These are phyloP conservation scores for Chrysoporthe cubensis DNA, from an alignment of 2,329 filamentous ascomycete genomes.

Conservation along the genomic window DNA sequence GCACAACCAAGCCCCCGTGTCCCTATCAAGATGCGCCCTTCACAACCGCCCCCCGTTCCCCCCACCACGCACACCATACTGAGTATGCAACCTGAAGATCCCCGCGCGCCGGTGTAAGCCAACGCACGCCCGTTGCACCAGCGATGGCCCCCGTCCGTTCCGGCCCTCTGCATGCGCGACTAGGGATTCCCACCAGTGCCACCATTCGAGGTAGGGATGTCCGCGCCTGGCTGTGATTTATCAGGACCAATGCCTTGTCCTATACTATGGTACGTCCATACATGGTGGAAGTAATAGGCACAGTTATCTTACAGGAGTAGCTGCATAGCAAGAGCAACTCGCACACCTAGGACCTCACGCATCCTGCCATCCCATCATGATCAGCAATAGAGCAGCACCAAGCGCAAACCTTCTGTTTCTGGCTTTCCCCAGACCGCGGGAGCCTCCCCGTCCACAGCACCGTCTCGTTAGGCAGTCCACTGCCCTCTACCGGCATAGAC, in stretches of 20 bases:
- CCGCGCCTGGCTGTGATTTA: conserved; percentile 18
- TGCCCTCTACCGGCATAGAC: too few relatives aligned
- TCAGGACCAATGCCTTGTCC: not conserved
- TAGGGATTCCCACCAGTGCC: not conserved
- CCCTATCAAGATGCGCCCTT: conserved; percentile 3
- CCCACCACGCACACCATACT: not conserved
- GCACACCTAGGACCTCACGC: conserved; percentile 8
- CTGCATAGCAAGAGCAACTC: too few relatives aligned
- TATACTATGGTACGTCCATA: not conserved
- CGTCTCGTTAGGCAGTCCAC: not conserved
- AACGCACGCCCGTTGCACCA: not conserved
- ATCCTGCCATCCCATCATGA: not conserved
- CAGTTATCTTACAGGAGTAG: too few relatives aligned
- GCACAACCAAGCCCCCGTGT: conserved; percentile 1
- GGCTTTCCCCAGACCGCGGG: not conserved
- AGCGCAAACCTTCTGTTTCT: not conserved
- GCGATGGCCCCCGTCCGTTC: conserved; percentile 3
- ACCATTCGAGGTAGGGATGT: not conserved
- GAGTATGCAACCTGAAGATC: not conserved
- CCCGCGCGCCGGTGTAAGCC: not conserved
- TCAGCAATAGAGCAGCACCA: not conserved
- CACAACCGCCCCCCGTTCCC: too few relatives aligned
- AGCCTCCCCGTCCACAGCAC: not conserved
- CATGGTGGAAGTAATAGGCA: not conserved
- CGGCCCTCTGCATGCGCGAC: conserved; percentile 2